Base-by-base conservation (phyloP, 345 rosid genomes). In the Eucalyptus grandis region DNA sequence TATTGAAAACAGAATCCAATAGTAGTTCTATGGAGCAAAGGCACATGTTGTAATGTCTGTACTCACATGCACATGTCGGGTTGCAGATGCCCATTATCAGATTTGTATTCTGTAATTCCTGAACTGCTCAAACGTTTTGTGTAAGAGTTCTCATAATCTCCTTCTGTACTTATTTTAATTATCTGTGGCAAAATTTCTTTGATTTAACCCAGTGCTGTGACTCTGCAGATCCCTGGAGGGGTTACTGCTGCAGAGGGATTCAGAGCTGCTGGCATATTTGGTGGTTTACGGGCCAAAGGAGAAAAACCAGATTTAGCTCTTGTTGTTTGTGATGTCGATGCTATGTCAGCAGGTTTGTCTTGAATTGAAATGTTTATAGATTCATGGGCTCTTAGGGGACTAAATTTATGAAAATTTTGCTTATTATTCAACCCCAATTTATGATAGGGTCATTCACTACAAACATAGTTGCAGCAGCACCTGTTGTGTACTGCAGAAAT, bases 181-280 rank as follows among this genome's bases (percentile, higher is more conserved):
- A 26, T 89, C 43, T 62, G 53, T 47, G 47, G n/a, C 54, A 54
- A 69, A 14, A n/a, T 67, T n/a, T 50, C 34, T 67, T 60, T 88
- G 49, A 49, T 86, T 65, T 6, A 40, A 60, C 37, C 65, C 6
- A 81, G 49, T 58, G 8, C 77, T 14, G n/a, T 65, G 51, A 69
- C 58, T 43, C 40, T 90, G 47, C 89, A 98, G 99, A 92, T 96
- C 91, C 94, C 98, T 3, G 99, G 99, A 54, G 99, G 99, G 87
- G 98, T 98, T 89, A 96, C 99, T 34, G 99, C 99, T 72, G 96
- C 99, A 1, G 95, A 93, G 91, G 99, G 99, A 69, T 97, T 98
- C 89, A 94, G 93, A 89, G 98, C 99, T 81, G 94, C 96, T 26
- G 99, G 99, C 40, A 93, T 96, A 85, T 96, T 93, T 94, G 98